These are phyloP conservation scores for Clavaria fumosa DNA, from an alignment of 768 basidiomycete species.

Conservation along the genomic window DNA sequence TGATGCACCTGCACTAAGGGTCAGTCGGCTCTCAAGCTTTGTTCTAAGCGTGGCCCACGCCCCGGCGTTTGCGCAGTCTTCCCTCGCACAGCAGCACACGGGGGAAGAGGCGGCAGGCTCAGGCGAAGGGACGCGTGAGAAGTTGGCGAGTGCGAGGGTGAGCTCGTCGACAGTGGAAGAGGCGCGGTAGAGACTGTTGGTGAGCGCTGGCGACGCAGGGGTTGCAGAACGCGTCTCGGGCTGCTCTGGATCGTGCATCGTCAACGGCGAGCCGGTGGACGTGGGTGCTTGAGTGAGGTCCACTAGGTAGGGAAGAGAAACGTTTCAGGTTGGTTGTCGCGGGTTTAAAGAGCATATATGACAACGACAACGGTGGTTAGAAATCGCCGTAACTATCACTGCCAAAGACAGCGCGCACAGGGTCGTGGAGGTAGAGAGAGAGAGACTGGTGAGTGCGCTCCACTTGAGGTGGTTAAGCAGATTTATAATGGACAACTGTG, in stretches of 20 bases:
- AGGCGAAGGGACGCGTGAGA: conserved; percentile 62
- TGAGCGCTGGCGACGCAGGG: conserved; percentile 31
- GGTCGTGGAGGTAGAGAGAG: no score
- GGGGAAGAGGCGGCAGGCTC: conserved; percentile 38
- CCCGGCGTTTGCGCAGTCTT: conserved; percentile 49
- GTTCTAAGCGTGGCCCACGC: conserved; percentile 51
- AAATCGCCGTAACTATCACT: no score
- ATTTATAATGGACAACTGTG: no score
- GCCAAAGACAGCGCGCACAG: no score
- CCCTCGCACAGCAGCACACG: conserved; percentile 50
- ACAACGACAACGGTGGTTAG: no score
- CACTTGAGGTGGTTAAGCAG: no score
- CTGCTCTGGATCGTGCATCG: not conserved
- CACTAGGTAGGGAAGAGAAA: no score
- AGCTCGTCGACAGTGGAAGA: conserved; percentile 65
- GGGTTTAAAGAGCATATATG: no score
- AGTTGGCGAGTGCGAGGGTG: conserved; percentile 53
- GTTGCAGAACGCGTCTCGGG: not conserved
- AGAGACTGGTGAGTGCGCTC: no score
- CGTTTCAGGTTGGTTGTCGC: no score
- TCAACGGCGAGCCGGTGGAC: not conserved
- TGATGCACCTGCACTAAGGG: conserved; percentile 70
- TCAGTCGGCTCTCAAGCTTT: conserved; percentile 60
- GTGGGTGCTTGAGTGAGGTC: no score
- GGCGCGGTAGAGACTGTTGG: conserved; percentile 35